Evolutionary conservation across 805 yeast genomes (phyloP), one percentile per base, ranked within the genome.

Genomic region (Komagataella mondaviorum): DNA sequence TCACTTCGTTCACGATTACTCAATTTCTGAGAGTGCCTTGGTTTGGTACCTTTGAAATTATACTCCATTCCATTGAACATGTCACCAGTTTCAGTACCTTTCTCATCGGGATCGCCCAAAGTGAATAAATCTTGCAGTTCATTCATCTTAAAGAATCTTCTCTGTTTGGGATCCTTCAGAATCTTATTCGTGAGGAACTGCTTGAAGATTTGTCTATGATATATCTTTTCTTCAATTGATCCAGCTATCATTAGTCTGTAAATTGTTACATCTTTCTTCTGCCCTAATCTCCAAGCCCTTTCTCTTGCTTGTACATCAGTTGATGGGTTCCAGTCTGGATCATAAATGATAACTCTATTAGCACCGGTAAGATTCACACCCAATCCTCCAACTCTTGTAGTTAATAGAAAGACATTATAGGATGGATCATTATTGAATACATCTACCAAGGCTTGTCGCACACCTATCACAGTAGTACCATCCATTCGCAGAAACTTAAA

Each of bases 301-400:
- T 91, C 99, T 54, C 98, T 73, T 0, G 99, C 99, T 66, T 91
- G 99, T 54, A 90, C 75, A 69, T 91, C 99, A 0, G 98, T 93
- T 1, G 96, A 88, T 0, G 99, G 99, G 61, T 91, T 91, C 99
- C 99, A 91, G 66, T 93, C 98, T 0, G 99, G 99, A 60, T 91
- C 99, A 63, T 77, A 91, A 14, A 91, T 91, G 20, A 91, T 88
- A 10, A 91, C 96, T 47, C 98, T 70, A 57, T 89, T 89, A 0
- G 99, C 98, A 3, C 98, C 98, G 0, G 96, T 91, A 48, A 91
- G 65, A 63, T 91, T 91, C 1, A 91, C 87, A 18, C 99, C 99
- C 45, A 93, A 69, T 0, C 99, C 99, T 18, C 99, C 99, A 6
- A 93, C 99, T 60, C 91, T 79, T 0, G 99, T 93, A 0, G 99